These are phyloP conservation scores for Allium fistulosum DNA, from an alignment of 106 monocot species.

Conservation along the genomic window DNA sequence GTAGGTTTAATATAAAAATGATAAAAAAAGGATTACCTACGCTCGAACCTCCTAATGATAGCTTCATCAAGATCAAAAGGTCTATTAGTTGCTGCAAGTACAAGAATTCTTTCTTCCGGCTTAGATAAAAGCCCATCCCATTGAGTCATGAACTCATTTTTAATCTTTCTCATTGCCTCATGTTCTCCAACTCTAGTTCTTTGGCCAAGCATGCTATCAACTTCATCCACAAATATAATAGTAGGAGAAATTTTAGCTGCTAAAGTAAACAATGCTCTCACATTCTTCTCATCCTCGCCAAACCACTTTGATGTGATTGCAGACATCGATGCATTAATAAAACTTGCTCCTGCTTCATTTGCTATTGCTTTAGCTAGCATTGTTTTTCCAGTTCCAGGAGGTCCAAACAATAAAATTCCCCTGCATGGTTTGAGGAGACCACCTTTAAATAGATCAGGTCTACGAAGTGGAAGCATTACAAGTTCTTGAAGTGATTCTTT, in stretches of 20 bases:
- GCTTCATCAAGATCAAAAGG: conserved; percentile 96
- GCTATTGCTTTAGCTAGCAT: conserved; percentile 92
- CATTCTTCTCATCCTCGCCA: conserved; percentile 95
- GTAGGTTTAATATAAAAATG: too few relatives aligned
- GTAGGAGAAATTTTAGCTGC: conserved; percentile 85
- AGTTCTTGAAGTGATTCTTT: conserved; percentile 88
- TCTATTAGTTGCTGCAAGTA: conserved; percentile 85
- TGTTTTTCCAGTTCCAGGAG: conserved; percentile 90
- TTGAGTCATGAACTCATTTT: conserved; percentile 90
- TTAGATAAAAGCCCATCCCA: conserved; percentile 85
- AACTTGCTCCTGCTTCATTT: conserved; percentile 86
- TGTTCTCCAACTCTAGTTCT: conserved; percentile 74
- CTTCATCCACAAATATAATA: conserved; percentile 87
- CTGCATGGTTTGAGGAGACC: conserved; percentile 85
- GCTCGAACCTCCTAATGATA: conserved; percentile 81
- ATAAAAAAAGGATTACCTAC: conserved; percentile 30
- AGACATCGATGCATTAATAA: conserved; percentile 89
- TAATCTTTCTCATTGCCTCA: conserved; percentile 86
- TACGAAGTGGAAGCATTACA: conserved; percentile 81
- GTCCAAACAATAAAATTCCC: conserved; percentile 86
- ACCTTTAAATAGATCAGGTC: conserved; percentile 87
- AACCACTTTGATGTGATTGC: conserved; percentile 98
- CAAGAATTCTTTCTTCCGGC: conserved; percentile 70
- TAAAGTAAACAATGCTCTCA: conserved; percentile 69
- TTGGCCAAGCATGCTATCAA: conserved; percentile 91